Evolutionary conservation across 2,329 filamentous ascomycete genomes (phyloP), one percentile per base, ranked within the genome.

Genomic region (Pseudogymnoascus sp.): DNA sequence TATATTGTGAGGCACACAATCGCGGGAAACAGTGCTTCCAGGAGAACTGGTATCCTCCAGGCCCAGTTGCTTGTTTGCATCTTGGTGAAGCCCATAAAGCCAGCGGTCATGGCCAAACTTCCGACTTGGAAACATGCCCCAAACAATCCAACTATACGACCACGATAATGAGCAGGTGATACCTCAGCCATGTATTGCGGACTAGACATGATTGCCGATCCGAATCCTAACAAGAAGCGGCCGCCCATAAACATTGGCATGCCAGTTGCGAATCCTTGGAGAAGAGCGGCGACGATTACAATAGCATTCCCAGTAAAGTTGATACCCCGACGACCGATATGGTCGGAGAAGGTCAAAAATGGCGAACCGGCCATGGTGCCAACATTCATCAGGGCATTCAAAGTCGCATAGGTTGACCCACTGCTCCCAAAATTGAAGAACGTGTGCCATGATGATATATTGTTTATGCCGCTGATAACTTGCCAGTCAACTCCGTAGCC

Each of bases 401-500:
- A 73, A 2, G 76, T 73, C 7, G 47, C 67, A 50, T 65, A 65
- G 4, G 61, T 75, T 14, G 70, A 66, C 8, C 77, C 77, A 8
- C 70, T 69, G 18, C 70, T 74, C 2, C 66, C 74, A 47, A 79
- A 77, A 8, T 72, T 72, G 58, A 79, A 77, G 63, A 75, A 79
- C 4, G 65, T 64, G 62, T 79, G 77, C 75, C 77, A 79, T 33
- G 70, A 64, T 5, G 71, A 61, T 47, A 74, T 72, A 8, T 76
- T 70, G 61, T 80, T 79, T 62, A 80, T 77, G 38, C 76, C 75
- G 38, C 73, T 69, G 38, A 80, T 80, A 28, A 80, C 77, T 25
- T 75, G 75, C 78, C 78, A 80, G 64, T 80, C 77, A 39, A 80
- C 73, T 63, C 77, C 77, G 63, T 74, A 79, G 7, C 75, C 76